Conservation (phyloP, 805 yeast species). For the Cyberlindnera maritima region DNA sequence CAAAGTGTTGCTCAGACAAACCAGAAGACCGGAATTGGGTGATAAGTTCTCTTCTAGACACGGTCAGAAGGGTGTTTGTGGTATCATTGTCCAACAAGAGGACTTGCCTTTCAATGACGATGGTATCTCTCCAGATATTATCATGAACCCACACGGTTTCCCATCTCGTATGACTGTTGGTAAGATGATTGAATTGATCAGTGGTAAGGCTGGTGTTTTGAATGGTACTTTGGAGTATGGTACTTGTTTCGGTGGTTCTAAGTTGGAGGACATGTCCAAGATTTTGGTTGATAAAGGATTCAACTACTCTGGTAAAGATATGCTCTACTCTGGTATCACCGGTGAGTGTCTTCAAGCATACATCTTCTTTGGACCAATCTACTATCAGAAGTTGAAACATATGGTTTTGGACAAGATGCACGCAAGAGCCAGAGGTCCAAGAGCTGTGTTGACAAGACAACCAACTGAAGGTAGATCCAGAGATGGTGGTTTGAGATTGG, state of each 20-base stretch:
- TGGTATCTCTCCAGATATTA: conserved; percentile 92
- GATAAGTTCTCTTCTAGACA: conserved; percentile 97
- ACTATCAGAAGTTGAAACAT: conserved; percentile 96
- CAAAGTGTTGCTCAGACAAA: conserved; percentile 89
- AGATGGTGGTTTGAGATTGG: conserved; percentile 98
- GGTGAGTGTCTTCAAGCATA: conserved; percentile 97
- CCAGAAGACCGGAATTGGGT: conserved; percentile 96
- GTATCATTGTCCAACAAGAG: conserved; percentile 95
- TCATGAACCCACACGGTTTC: conserved; percentile 99
- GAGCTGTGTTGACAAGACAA: conserved; percentile 96
- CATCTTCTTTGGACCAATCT: conserved; percentile 97
- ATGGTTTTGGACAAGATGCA: conserved; percentile 99
- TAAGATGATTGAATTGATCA: conserved; percentile 92
- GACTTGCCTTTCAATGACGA: conserved; percentile 94
- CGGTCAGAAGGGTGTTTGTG: conserved; percentile 99
- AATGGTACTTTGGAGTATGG: conserved; percentile 92
- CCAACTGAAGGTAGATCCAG: conserved; percentile 99
- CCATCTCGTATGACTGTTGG: conserved; percentile 99
- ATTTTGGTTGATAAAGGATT: conserved; percentile 88
- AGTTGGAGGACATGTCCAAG: conserved; percentile 90
- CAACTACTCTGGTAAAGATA: conserved; percentile 94
- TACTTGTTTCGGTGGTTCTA: conserved; percentile 98
- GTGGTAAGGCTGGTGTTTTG: conserved; percentile 97
- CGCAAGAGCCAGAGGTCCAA: conserved; percentile 98
- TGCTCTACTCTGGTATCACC: conserved; percentile 95